Evolutionary conservation across 331 rosid species (phyloP).

Genomic region (Stylosanthes scabra): DNA sequence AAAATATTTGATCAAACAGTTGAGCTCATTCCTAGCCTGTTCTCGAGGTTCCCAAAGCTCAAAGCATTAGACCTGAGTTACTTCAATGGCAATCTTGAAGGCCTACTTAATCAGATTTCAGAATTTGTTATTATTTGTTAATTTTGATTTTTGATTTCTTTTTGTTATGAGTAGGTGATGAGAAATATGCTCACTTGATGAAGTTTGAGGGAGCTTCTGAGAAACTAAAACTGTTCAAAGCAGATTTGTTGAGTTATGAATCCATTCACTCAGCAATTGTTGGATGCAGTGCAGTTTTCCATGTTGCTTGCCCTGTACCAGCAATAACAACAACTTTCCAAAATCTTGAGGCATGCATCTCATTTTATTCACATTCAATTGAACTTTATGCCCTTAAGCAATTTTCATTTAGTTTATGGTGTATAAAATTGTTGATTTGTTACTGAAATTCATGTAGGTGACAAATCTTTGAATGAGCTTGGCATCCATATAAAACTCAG

Average conservation of each 20-base stretch:
- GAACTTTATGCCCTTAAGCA: neutral
- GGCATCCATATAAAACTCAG: neutral
- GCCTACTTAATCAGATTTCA: constrained; percentile 43
- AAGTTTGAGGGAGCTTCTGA: constrained; percentile 60
- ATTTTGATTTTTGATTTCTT: too few relatives aligned
- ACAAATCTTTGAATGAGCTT: constrained; percentile 10
- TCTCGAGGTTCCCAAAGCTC: constrained; percentile 63
- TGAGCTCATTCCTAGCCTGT: constrained; percentile 48
- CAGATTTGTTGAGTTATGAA: constrained; percentile 65
- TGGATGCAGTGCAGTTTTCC: constrained; percentile 84
- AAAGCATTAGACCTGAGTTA: constrained; percentile 50
- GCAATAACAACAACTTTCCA: constrained; percentile 34
- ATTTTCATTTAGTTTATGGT: neutral
- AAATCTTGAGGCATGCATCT: constrained; percentile 66
- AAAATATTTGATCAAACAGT: constrained; percentile 38
- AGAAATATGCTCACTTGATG: constrained; percentile 60
- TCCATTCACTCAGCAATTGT: constrained; percentile 58
- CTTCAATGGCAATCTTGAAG: constrained; percentile 49
- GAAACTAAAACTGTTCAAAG: constrained; percentile 65
- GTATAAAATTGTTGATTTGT: neutral
- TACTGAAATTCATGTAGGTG: neutral
- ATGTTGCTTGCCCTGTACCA: constrained; percentile 91
- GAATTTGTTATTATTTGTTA: too few relatives aligned
- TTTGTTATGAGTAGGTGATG: constrained; percentile 44
- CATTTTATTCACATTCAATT: neutral